Evolutionary conservation across 2,329 filamentous ascomycete species (phyloP).

Genomic region (Coniochaeta sp.): DNA sequence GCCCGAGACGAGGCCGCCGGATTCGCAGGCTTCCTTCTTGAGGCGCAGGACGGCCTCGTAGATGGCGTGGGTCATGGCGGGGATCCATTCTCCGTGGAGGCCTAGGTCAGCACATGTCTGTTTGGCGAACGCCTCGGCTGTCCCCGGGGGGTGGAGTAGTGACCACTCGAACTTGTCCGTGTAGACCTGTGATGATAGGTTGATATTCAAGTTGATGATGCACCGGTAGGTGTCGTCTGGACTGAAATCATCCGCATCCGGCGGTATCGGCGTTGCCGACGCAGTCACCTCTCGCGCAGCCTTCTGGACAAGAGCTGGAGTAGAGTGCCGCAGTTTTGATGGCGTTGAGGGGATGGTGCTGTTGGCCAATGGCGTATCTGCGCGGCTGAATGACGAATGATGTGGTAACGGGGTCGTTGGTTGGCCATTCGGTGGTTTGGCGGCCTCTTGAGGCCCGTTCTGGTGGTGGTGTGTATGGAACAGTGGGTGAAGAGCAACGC

Average conservation of each 20-base stretch:
- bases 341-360: constrained; percentile 43
- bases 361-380: constrained; percentile 50
- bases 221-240: constrained; percentile 94
- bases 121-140: constrained; percentile 86
- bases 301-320: constrained; percentile 9
- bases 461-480: constrained; percentile 59
- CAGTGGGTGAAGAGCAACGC: constrained; percentile 85
- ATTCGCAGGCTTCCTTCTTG: constrained; percentile 95
- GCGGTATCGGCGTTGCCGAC: constrained; percentile 55
- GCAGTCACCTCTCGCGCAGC: constrained; percentile 52
- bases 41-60: constrained; percentile 88
- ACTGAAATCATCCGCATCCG: constrained; percentile 69
- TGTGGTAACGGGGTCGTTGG: constrained; percentile 17
- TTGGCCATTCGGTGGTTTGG: constrained; percentile 15
- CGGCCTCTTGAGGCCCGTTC: constrained; percentile 19
- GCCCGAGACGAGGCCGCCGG: constrained; percentile 74
- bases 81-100: constrained; percentile 85
- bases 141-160: constrained; percentile 80
- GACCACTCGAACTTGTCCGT: constrained; percentile 99
- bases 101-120: constrained; percentile 90
- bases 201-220: constrained; percentile 84
- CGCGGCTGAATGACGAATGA: constrained; percentile 31
- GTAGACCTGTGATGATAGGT: constrained; percentile 84
- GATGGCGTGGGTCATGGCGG: constrained; percentile 90
- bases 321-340: constrained; percentile 9